Percentiles rank a stretch among this genome's conserved stretches.
phyloP scores from a whole-genome alignment of 2,329 filamentous ascomycete genomes.

The Trichoderma aggressivum region DNA sequence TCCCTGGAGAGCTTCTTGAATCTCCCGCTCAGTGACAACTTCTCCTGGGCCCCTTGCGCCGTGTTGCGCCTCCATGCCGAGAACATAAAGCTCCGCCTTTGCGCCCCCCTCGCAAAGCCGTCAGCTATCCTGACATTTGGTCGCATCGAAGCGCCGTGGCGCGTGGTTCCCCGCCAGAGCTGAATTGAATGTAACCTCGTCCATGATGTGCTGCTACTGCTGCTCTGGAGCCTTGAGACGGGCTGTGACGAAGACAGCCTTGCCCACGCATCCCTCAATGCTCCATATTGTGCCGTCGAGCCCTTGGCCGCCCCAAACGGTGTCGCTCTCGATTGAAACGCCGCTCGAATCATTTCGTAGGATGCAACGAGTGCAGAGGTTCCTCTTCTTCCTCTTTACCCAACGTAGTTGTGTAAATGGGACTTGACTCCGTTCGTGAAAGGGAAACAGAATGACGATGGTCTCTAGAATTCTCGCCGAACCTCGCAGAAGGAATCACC shows the following conservation, averaged over 20 bases:
- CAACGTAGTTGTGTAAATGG: not conserved
- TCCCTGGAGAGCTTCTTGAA: conserved; percentile 83
- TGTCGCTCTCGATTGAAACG: not conserved
- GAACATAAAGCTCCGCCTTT: conserved; percentile 36
- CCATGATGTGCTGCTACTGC: conserved; percentile 1
- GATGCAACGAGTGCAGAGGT: not conserved
- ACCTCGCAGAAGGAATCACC: conserved; percentile 2
- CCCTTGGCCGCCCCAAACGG: conserved; percentile 19
- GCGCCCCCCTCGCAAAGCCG: conserved; percentile 23
- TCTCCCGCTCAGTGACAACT: conserved; percentile 60
- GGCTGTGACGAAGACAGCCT: conserved; percentile 30
- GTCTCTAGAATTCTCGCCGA: conserved; percentile 8
- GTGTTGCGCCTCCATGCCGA: conserved; percentile 33
- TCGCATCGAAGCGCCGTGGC: conserved; percentile 12
- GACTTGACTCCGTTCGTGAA: not conserved
- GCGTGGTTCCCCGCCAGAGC: not conserved
- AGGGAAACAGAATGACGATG: not conserved
- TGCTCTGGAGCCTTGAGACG: conserved; percentile 14
- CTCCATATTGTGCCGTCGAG: conserved; percentile 22
- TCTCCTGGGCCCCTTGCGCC: conserved; percentile 26
- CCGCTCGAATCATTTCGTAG: conserved; percentile 12
- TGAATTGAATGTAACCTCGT: not conserved
- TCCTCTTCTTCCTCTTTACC: not conserved
- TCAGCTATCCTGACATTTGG: conserved; percentile 20
- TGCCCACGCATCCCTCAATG: conserved; percentile 30